These are phyloP conservation scores for Lipomyces lipofer DNA, from an alignment of 805 yeast species.

Conservation along the genomic window DNA sequence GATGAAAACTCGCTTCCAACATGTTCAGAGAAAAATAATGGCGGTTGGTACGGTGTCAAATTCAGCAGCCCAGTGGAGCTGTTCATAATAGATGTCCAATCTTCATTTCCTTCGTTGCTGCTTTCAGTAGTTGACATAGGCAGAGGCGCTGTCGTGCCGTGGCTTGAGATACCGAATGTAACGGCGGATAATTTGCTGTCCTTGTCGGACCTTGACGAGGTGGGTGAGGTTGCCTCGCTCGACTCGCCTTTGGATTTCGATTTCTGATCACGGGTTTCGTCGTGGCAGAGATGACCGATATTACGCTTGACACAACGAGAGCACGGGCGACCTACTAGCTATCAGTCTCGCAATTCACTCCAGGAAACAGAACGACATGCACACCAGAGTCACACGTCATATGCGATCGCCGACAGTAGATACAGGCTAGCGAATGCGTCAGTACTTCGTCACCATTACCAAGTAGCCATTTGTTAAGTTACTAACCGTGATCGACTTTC, in stretches of 20 bases:
- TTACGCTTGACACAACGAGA: slow-evolving; percentile 81
- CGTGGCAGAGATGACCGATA: slow-evolving; percentile 84
- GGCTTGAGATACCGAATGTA: slow-evolving; percentile 16
- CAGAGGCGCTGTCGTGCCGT: slow-evolving; percentile 20
- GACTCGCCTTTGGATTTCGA: neutral
- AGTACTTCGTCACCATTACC: neutral
- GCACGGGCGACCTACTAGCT: slow-evolving; percentile 58
- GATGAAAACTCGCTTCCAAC: slow-evolving; percentile 85
- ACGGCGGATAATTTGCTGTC: neutral
- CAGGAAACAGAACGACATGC: too few species aligned
- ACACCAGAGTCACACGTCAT: slow-evolving; percentile 81
- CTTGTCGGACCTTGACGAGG: neutral
- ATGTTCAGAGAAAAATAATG: slow-evolving; percentile 83
- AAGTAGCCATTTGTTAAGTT: neutral
- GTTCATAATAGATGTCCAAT: slow-evolving; percentile 19
- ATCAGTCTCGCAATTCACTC: neutral
- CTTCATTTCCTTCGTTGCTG: slow-evolving; percentile 7
- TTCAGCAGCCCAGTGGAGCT: slow-evolving; percentile 13
- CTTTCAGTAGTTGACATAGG: too few species aligned
- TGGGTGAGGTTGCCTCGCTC: neutral
- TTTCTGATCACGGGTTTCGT: slow-evolving; percentile 44
- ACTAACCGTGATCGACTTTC: slow-evolving; percentile 27
- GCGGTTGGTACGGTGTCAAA: slow-evolving; percentile 41
- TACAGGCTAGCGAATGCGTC: slow-evolving; percentile 63
- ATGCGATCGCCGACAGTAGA: slow-evolving; percentile 88